Percentiles rank a stretch among this genome's conserved stretches.
These are phyloP conservation scores for Dicorynia guianensis DNA, from an alignment of 306 rosid species.

Conservation along the genomic window DNA sequence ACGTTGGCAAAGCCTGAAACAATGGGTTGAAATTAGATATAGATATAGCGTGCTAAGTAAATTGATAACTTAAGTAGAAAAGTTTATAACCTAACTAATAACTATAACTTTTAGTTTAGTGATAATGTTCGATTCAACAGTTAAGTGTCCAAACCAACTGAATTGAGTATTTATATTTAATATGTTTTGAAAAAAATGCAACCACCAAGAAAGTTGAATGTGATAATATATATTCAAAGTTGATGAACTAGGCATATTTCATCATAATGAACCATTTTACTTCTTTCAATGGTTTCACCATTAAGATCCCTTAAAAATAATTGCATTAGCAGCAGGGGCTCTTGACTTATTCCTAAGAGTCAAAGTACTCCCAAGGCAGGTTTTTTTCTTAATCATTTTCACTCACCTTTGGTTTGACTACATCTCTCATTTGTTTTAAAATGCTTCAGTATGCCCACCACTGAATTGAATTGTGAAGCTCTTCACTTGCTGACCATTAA, in stretches of 20 bases:
- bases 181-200: background rate
- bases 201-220: background rate
- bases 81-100: no score
- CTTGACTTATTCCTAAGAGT: no score
- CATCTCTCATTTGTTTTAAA: background rate
- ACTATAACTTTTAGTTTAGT: no score
- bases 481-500: background rate
- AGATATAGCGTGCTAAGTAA: no score
- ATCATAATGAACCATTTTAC: conserved; percentile 3
- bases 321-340: background rate
- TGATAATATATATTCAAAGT: background rate
- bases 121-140: no score
- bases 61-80: no score
- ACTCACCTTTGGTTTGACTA: background rate
- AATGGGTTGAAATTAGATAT: no score
- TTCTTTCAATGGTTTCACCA: conserved; percentile 1
- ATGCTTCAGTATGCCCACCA: no score
- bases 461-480: no score
- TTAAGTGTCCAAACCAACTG: no score
- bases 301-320: background rate
- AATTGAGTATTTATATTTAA: background rate
- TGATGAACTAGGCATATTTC: background rate
- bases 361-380: no score
- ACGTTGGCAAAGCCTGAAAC: no score
- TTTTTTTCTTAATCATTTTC: background rate